Evolutionary conservation across 164 flowering plant species (phyloP).

Genomic region (Euptelea pleiosperma): DNA sequence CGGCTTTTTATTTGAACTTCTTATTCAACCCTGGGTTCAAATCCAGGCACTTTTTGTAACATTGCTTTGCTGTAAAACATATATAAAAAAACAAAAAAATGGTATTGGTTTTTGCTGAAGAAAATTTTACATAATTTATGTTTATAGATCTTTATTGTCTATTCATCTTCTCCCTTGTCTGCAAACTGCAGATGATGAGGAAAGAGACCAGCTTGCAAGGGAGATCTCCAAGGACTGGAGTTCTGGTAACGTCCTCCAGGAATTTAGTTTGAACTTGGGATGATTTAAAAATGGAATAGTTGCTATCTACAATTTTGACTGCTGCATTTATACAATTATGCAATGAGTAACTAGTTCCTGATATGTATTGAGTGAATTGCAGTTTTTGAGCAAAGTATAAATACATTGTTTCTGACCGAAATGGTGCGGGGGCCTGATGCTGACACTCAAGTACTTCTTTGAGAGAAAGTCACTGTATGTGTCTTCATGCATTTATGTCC

Average conservation of each 20-base stretch:
- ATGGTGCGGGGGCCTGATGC: constrained; percentile 85
- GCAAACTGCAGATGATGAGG: constrained; percentile 66
- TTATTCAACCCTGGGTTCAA: no score
- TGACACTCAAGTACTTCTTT: constrained; percentile 95
- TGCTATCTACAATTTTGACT: background rate
- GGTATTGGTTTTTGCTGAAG: background rate
- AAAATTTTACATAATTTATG: background rate
- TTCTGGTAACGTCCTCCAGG: constrained; percentile 46
- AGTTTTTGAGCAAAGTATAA: constrained; percentile 94
- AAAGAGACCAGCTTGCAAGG: constrained; percentile 82
- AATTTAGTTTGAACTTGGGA: background rate
- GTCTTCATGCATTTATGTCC: constrained; percentile 1
- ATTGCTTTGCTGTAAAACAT: no score
- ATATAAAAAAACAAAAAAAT: no score
- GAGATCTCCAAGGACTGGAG: constrained; percentile 98
- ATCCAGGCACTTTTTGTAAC: no score
- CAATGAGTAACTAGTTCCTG: constrained; percentile 10
- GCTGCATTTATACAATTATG: background rate
- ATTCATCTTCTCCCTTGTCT: constrained; percentile 6
- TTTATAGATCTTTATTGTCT: background rate
- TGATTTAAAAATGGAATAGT: background rate
- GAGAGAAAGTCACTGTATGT: constrained; percentile 96
- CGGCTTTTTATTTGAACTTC: no score
- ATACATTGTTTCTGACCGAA: constrained; percentile 91
- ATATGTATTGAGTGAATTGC: constrained; percentile 24